Base-by-base conservation (phyloP, 495 filamentous ascomycete genomes). In the Penicillium atrosanguineum region DNA sequence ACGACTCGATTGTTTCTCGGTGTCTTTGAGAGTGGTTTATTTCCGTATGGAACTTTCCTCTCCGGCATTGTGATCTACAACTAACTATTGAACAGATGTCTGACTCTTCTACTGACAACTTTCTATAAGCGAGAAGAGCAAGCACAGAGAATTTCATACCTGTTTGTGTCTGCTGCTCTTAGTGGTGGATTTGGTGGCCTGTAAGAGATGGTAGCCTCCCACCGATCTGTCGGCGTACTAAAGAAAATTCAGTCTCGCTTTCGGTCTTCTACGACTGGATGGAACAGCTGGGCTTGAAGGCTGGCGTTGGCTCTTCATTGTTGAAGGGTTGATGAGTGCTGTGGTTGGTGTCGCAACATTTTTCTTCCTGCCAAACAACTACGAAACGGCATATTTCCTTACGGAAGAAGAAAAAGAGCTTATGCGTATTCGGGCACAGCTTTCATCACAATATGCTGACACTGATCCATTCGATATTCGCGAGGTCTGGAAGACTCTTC, bases 281-380 rank as follows among this genome's bases (percentile, higher is more conserved):
- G 65, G 67, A 7, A 39, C 59, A n/a, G 52, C 58, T 14, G 68
- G 65, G 0, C 55, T 72, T 8, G 48, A 59, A 28, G 72, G 69
- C 8, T 75, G 71, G 71, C 53, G 71, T 29, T 74, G 71, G 71
- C 61, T 77, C 31, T 78, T 74, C 45, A 53, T 78, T 25, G 54
- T 77, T 7, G 71, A 77, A 55, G 74, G 73, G 0, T 40, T 74
- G 9, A 52, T 60, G 52, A 60, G 42, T 18, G 53, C 44, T 15
- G 48, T 48, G 14, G 34, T 60, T 12, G 52, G 52, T 3, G 44
- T 60, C n/a, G 52, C 53, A 7, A 56, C 52, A 6, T 60, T 60
- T 40, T 62, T 51, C 46, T 40, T 51, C 28, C 50, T 62, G 1
- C 54, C 59, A 26, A 59, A 50, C 19, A 16, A 50, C 23, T 55